A percentile compares a stretch with the other conserved stretches of the same genome.
These are phyloP conservation scores for Cerioporus squamosus DNA, from an alignment of 1,284 basidiomycete species.

Conservation along the genomic window DNA sequence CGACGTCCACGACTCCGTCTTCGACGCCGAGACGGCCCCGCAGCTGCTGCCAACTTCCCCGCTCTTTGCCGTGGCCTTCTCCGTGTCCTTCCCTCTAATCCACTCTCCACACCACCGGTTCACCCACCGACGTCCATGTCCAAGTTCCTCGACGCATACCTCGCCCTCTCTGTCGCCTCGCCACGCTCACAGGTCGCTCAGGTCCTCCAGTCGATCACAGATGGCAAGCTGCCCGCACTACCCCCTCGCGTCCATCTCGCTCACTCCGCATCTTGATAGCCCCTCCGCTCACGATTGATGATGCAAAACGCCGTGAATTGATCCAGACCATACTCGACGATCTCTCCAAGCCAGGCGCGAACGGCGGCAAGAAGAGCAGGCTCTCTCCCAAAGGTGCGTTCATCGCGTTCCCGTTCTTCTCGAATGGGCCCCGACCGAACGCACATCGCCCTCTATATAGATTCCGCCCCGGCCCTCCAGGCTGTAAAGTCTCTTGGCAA, in stretches of 20 bases:
- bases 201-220: slow-evolving; percentile 53
- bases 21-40: not conserved
- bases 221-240: slow-evolving; percentile 38
- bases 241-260: not conserved
- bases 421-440: slow-evolving; percentile 3
- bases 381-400: slow-evolving; percentile 57
- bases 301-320: slow-evolving; percentile 49
- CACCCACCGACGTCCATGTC: slow-evolving; percentile 29
- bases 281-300: slow-evolving; percentile 49
- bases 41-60: slow-evolving; percentile 1
- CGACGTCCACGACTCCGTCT: too few species aligned
- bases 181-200: slow-evolving; percentile 46
- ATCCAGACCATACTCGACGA: slow-evolving; percentile 64
- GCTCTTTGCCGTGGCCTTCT: slow-evolving; percentile 18
- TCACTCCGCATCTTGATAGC: slow-evolving; percentile 29
- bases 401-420: not conserved
- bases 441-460: slow-evolving; percentile 38
- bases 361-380: slow-evolving; percentile 44
- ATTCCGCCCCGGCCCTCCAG: slow-evolving; percentile 65
- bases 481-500: slow-evolving; percentile 81
- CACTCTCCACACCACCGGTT: not conserved
- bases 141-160: slow-evolving; percentile 44
- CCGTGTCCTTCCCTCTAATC: not conserved
- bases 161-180: slow-evolving; percentile 49
- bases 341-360: slow-evolving; percentile 44